Base-by-base conservation (phyloP, 225 moss, liverwort and hornwort species). In the Marchantia paleacea region DNA sequence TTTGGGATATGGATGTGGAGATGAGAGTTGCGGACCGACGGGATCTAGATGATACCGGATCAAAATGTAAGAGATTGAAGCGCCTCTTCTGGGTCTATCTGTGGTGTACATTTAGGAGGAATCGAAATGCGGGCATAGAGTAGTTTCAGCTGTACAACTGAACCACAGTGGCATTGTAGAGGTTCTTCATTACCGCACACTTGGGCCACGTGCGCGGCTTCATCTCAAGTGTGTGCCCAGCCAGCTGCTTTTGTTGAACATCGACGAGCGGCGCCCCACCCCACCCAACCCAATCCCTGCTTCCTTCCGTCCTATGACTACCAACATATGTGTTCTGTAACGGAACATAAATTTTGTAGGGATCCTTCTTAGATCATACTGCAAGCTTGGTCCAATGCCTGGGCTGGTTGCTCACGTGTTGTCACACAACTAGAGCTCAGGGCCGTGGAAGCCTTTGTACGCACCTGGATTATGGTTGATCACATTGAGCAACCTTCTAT, bases 401-500 rank as follows among this genome's bases (percentile, higher is more conserved):
- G 63, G 67, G 78, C 61, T 29, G 28, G 72, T 60, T 70, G 76
- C 48, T 77, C 24, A 58, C 54, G 11, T 69, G 71, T 57, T 66
- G 51, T 71, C 49, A 16, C 69, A 51, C n/a, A 60, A 57, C 55
- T 73, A 49, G 66, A 57, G 69, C 70, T 64, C 66, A 51, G 63
- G 52, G 79, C 58, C 60, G 52, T 60, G 76, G 39, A 79, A 61
- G 13, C 30, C 60, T 80, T 71, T 71, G 57, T 83, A 65, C 57
- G 72, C 78, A 75, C 73, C 82, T 78, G 77, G 51, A 85, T 69
- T 83, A 83, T 67, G 78, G 83, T 81, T 81, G 86, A 81, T 86
- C 83, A 86, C 83, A 86, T 84, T 84, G 83, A 86, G 75, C 86
- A 84, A 79, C 83, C 70, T 6, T 62, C 75, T 78, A 70, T 79